Base-by-base conservation (phyloP, 2,329 filamentous ascomycete species). In the Arthrocladium fulminans region DNA sequence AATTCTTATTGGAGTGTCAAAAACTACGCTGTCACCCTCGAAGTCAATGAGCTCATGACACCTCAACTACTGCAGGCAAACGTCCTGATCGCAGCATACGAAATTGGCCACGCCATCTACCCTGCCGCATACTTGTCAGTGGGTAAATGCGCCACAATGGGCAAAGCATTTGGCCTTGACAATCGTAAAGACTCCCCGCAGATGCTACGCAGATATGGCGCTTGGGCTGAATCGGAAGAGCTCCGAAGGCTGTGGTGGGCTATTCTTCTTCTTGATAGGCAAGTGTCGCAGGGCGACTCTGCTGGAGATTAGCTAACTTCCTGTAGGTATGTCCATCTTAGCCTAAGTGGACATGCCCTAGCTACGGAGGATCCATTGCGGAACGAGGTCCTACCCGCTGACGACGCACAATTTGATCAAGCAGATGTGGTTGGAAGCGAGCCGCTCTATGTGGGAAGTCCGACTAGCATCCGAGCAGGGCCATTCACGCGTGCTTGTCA, bases 61-160 rank as follows among this genome's bases (percentile, higher is more conserved):
- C 43, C 60, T 8, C 53, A 57, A 35, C 40, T 61, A 10, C 42
- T 65, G 12, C 63, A 67, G 49, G 55, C 62, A 8, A 53, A 52
- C 8, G 48, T 66, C 19, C 51, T 66, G n/a, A 56, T 66, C 19
- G 53, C 61, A 17, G 27, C 60, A 2, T 66, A 65, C 40, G 64
- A 66, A 48, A 46, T 63, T 15, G 60, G 59, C 2, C 62, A 66
- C 50, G 61, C 56, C n/a, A 65, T 66, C 13, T 66, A 65, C 46
- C 65, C 64, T 4, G 59, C 62, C 8, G 64, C 64, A 22, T 65
- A 60, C 47, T 47, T 65, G 13, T 60, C 61, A 12, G 53, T 53
- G 2, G 55, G 53, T 3, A 54, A 58, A 32, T 59, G 52, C 41
- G 54, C 57, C 2, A 46, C 55, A 27, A 22, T 60, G 9, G 57